Percentiles rank a stretch among this genome's conserved stretches.
Evolutionary conservation across 2,329 filamentous ascomycete species (phyloP).

Genomic region (Trichoderma endophyticum): DNA sequence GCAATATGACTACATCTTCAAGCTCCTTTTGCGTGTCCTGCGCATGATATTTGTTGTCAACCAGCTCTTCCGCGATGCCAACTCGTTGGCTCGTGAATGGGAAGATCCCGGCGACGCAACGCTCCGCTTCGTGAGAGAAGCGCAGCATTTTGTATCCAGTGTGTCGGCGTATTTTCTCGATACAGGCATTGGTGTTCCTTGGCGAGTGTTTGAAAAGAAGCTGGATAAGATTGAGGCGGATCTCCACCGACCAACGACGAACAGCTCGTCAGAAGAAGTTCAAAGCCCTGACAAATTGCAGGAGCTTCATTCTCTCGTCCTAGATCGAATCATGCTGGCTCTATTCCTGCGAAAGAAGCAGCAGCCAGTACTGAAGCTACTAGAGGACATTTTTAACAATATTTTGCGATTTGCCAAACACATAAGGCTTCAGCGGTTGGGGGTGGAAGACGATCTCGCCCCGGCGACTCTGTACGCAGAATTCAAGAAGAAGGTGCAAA

Average conservation of each 20-base stretch:
- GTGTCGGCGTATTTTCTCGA: constrained; percentile 78
- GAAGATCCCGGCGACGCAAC: constrained; percentile 36
- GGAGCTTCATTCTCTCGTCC: constrained; percentile 65
- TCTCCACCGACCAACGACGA: constrained; percentile 46
- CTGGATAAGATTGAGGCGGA: constrained; percentile 61
- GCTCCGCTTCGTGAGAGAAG: constrained; percentile 68
- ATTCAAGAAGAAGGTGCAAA: constrained; percentile 68
- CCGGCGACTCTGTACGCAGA: constrained; percentile 53
- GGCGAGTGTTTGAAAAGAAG: constrained; percentile 66
- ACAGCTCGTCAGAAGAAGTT: constrained; percentile 27
- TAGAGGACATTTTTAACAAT: constrained; percentile 72
- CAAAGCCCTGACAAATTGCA: constrained; percentile 64
- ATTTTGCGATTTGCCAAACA: constrained; percentile 69
- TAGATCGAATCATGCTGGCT: constrained; percentile 72
- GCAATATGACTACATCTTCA: constrained; percentile 85
- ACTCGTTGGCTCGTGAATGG: constrained; percentile 36
- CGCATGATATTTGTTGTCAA: constrained; percentile 76
- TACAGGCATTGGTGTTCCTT: constrained; percentile 68
- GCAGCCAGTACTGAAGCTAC: constrained; percentile 64
- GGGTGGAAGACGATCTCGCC: constrained; percentile 18
- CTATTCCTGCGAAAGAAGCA: constrained; percentile 74
- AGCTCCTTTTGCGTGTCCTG: constrained; percentile 69
- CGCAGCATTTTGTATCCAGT: constrained; percentile 73
- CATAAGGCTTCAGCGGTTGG: constrained; percentile 39
- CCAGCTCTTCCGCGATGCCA: constrained; percentile 59